These are phyloP conservation scores for Phytophthora megakarya DNA, from an alignment of 352 stramenopile species.

Conservation along the genomic window DNA sequence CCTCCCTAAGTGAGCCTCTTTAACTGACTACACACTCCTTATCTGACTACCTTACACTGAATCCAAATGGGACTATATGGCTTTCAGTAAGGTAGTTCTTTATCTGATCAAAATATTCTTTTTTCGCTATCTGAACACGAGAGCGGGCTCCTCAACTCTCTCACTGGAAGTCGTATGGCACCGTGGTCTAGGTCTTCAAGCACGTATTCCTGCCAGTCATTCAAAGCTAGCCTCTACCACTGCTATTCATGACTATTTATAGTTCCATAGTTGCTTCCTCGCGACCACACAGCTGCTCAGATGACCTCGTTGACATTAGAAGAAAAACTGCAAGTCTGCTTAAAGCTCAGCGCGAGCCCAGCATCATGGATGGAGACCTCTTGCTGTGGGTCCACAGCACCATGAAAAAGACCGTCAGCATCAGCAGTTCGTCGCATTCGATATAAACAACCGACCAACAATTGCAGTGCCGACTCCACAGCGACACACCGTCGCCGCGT, in stretches of 20 bases:
- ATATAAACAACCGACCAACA: neutral
- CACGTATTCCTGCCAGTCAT: neutral
- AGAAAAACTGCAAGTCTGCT: constrained; percentile 1
- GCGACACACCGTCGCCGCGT: neutral
- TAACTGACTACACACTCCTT: constrained; percentile 1
- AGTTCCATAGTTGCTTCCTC: neutral
- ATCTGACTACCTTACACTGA: neutral
- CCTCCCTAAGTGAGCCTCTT: constrained; percentile 1
- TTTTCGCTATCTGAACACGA: constrained; percentile 6
- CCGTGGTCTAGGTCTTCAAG: neutral
- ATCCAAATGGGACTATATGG: constrained; percentile 5
- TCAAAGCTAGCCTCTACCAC: neutral
- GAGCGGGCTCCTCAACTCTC: neutral
- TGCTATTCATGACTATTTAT: too few species aligned
- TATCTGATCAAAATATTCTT: constrained; percentile 8
- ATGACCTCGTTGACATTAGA: neutral
- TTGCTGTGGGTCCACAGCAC: neutral
- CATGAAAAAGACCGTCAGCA: constrained; percentile 5
- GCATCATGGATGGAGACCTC: constrained; percentile 1
- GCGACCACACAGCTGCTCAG: neutral
- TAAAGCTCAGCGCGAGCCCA: neutral
- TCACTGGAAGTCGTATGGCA: constrained; percentile 4
- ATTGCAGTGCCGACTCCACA: neutral
- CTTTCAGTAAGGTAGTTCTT: constrained; percentile 5
- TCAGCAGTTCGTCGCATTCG: constrained; percentile 12